phyloP scores from a whole-genome alignment of 106 monocot species.

The Chionographis japonica region DNA sequence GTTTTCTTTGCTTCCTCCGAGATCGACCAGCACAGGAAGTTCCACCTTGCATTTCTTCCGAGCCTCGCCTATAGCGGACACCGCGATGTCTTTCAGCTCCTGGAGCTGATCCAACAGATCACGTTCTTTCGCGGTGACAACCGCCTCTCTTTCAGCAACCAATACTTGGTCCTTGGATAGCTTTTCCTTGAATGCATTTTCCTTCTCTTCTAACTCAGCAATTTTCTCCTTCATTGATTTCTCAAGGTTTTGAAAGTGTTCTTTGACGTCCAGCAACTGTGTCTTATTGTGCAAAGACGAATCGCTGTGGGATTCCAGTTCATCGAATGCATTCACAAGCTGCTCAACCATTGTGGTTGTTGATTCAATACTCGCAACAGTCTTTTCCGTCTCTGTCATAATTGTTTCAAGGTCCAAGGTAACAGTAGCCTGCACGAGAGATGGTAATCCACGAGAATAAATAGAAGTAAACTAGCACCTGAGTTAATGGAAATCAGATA shows the following conservation, averaged over 20 bases:
- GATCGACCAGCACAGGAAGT: constrained; percentile 27
- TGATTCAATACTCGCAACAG: constrained; percentile 15
- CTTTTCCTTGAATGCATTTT: constrained; percentile 45
- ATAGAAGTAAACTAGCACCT: too few species aligned
- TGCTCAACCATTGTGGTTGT: constrained; percentile 40
- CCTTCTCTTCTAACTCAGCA: constrained; percentile 39
- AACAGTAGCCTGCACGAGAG: background rate
- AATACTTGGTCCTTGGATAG: constrained; percentile 25
- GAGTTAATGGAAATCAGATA: too few species aligned
- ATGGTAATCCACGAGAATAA: background rate
- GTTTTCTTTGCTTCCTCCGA: constrained; percentile 31
- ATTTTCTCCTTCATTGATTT: constrained; percentile 31
- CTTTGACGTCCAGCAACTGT: constrained; percentile 48
- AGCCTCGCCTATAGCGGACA: constrained; percentile 43
- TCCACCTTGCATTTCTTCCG: constrained; percentile 43
- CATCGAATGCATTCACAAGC: constrained; percentile 42
- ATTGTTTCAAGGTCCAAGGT: background rate
- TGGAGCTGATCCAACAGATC: constrained; percentile 42
- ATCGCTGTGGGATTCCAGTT: constrained; percentile 41
- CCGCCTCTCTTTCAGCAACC: constrained; percentile 40
- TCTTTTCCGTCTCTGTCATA: constrained; percentile 20
- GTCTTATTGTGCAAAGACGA: constrained; percentile 23
- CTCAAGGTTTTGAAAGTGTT: constrained; percentile 36
- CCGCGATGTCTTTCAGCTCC: constrained; percentile 56
- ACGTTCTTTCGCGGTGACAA: constrained; percentile 45